Evolutionary conservation across 805 yeast genomes (phyloP).

Genomic region (Jamesozyma lodderae): DNA sequence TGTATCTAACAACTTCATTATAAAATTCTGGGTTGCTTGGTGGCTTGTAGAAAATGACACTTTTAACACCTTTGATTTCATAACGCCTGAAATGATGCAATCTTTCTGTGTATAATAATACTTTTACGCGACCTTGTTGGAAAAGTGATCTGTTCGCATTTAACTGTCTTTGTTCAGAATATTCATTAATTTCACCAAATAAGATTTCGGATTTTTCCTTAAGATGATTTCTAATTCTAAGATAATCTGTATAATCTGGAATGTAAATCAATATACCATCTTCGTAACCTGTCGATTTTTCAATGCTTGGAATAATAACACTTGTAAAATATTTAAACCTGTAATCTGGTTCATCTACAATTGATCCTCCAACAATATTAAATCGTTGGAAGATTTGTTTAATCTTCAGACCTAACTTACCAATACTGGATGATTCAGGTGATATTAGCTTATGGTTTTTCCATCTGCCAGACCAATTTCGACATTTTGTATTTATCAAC

Average conservation of each 20-base stretch:
- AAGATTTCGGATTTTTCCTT: constrained; percentile 48
- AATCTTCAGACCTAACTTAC: constrained; percentile 55
- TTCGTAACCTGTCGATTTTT: constrained; percentile 48
- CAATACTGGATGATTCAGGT: constrained; percentile 46
- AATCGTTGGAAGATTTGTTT: constrained; percentile 67
- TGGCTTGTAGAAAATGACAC: constrained; percentile 68
- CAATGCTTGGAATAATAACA: constrained; percentile 62
- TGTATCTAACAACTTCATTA: constrained; percentile 59
- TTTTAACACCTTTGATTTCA: constrained; percentile 77
- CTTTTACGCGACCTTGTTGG: constrained; percentile 49
- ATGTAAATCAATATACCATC: constrained; percentile 73
- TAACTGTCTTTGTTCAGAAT: constrained; percentile 61
- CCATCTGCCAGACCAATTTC: constrained; percentile 52
- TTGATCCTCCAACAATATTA: constrained; percentile 38
- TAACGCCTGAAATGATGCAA: constrained; percentile 85
- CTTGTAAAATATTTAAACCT: constrained; percentile 75
- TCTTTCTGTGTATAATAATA: constrained; percentile 87
- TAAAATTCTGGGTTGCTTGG: constrained; percentile 84
- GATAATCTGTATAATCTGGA: constrained; percentile 79
- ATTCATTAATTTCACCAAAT: constrained; percentile 74
- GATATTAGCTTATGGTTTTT: constrained; percentile 42
- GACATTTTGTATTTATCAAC: constrained; percentile 40
- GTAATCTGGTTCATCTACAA: constrained; percentile 66
- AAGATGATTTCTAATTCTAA: constrained; percentile 62
- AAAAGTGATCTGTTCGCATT: constrained; percentile 66